Conservation (phyloP, 208 protist species). For the Endotrypanum monterogeii region DNA sequence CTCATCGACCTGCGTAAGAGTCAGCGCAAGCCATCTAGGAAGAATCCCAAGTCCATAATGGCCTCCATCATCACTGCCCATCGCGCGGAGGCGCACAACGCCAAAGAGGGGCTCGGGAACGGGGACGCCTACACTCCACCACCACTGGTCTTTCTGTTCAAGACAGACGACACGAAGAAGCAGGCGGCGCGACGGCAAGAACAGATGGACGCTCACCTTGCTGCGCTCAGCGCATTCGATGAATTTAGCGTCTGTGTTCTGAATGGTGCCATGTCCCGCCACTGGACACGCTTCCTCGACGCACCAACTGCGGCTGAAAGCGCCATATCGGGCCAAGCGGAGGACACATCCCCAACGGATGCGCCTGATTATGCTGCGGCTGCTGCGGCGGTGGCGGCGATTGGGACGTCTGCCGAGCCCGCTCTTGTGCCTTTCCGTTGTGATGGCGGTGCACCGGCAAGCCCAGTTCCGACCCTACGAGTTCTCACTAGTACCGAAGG, state of each 20-base stretch:
- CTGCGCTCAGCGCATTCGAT: slow-evolving; percentile 10
- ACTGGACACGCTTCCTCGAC: slow-evolving; percentile 27
- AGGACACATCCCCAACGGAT: neutral
- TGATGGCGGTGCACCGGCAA: neutral
- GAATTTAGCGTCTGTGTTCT: slow-evolving; percentile 35
- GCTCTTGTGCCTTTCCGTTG: neutral
- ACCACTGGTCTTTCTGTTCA: slow-evolving; percentile 29
- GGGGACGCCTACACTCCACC: slow-evolving; percentile 12
- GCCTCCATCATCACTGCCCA: slow-evolving; percentile 18
- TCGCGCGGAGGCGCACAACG: slow-evolving; percentile 19
- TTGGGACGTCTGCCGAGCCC: neutral
- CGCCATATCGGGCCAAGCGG: neutral
- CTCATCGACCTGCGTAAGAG: slow-evolving; percentile 30
- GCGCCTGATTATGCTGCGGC: neutral
- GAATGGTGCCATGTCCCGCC: slow-evolving; percentile 18
- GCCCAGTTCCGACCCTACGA: neutral
- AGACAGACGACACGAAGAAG: slow-evolving; percentile 27
- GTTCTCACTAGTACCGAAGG: neutral
- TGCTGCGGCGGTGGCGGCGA: neutral
- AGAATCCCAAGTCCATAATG: slow-evolving; percentile 23
- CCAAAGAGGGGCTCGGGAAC: slow-evolving; percentile 1
- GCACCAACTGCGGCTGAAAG: slow-evolving; percentile 1
- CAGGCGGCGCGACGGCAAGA: slow-evolving; percentile 29
- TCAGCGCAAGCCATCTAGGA: slow-evolving; percentile 15
- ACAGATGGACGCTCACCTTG: slow-evolving; percentile 22